Evolutionary conservation across 73 alveolate genomes (phyloP).

Genomic region (Diophrys appendiculata): DNA sequence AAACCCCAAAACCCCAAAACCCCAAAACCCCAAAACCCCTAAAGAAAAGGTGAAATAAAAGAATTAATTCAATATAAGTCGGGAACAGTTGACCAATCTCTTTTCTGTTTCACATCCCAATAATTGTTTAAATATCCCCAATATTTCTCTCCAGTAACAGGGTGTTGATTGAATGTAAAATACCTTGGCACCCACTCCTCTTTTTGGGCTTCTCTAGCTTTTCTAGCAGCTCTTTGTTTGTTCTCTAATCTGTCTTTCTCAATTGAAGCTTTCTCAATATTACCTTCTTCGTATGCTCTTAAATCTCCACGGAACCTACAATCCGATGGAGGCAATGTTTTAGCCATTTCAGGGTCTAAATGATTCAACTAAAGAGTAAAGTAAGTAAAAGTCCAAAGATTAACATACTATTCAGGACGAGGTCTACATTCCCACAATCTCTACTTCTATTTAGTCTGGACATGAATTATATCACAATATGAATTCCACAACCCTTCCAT

Average conservation of each 20-base stretch:
- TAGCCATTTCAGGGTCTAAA: slow-evolving; percentile 67
- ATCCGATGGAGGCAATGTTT: slow-evolving; percentile 88
- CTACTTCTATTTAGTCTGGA: slow-evolving; percentile 45
- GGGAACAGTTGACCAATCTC: no score
- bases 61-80: no score
- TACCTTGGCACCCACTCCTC: no score
- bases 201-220: slow-evolving; percentile 48
- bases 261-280: slow-evolving; percentile 81
- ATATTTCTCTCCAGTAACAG: no score
- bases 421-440: slow-evolving; percentile 74
- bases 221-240: slow-evolving; percentile 74
- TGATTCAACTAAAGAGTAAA: slow-evolving; percentile 86
- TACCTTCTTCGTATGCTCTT: slow-evolving; percentile 92
- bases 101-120: no score
- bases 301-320: slow-evolving; percentile 95
- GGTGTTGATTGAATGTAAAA: no score
- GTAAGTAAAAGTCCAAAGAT: slow-evolving; percentile 76
- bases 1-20: no score
- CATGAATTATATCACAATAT: slow-evolving; percentile 50
- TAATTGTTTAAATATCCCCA: no score
- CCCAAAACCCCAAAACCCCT: no score
- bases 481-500: slow-evolving; percentile 91
- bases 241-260: slow-evolving; percentile 65
- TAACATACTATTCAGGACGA: slow-evolving; percentile 67
- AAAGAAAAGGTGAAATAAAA: no score